These are phyloP conservation scores for Dothiorella sarmentorum DNA, from an alignment of 2,329 filamentous ascomycete genomes.

Conservation along the genomic window DNA sequence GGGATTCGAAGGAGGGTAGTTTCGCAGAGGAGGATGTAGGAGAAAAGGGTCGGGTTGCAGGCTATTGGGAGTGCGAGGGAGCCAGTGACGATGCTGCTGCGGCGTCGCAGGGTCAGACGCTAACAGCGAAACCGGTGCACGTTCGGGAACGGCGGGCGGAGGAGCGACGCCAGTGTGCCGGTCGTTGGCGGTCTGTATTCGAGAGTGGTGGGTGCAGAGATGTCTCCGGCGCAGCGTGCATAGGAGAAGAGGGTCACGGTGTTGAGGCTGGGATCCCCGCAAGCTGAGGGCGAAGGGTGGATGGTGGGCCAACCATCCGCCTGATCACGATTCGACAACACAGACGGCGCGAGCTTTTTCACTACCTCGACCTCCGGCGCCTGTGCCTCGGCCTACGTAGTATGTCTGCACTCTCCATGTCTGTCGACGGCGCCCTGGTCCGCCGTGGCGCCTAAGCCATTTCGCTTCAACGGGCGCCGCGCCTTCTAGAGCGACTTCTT, in stretches of 20 bases:
- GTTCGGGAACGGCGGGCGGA: slow-evolving; percentile 2
- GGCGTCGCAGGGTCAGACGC: slow-evolving; percentile 11
- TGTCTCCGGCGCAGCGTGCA: neutral
- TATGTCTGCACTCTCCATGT: neutral
- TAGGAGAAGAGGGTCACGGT: too few species aligned
- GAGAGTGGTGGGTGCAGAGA: neutral
- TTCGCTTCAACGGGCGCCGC: neutral
- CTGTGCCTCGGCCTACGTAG: too few species aligned
- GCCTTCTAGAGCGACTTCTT: slow-evolving; percentile 1
- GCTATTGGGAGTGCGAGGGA: too few species aligned
- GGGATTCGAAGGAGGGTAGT: neutral
- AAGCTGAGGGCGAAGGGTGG: too few species aligned
- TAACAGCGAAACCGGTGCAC: slow-evolving; percentile 1
- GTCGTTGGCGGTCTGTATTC: too few species aligned
- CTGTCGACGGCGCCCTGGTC: neutral
- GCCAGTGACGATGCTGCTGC: slow-evolving; percentile 12
- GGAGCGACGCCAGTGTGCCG: neutral
- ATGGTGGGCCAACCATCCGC: too few species aligned
- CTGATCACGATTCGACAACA: too few species aligned
- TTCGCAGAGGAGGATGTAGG: too few species aligned
- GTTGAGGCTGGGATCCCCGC: slow-evolving; percentile 13
- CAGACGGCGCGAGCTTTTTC: too few species aligned
- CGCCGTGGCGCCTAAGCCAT: neutral
- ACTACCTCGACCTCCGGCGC: too few species aligned
- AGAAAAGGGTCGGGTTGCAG: too few species aligned